These are phyloP conservation scores for Colletotrichum abscissum DNA, from an alignment of 2,329 filamentous ascomycete genomes.

Conservation along the genomic window DNA sequence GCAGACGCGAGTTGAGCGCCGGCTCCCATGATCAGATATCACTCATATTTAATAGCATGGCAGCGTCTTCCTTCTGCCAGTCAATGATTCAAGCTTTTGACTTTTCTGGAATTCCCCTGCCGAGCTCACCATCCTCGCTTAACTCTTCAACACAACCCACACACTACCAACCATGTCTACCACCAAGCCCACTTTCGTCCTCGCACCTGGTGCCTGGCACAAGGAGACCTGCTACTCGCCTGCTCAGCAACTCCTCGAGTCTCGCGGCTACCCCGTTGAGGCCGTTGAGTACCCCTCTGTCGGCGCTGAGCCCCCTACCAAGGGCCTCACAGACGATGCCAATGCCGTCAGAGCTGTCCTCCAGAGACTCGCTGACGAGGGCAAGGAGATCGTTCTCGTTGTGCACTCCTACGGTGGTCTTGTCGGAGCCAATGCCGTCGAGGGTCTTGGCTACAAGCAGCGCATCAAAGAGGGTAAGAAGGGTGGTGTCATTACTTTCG, in stretches of 20 bases:
- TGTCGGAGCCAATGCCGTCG: slow-evolving; percentile 49
- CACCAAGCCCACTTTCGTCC: slow-evolving; percentile 43
- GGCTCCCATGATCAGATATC: not conserved
- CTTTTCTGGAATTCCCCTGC: not conserved
- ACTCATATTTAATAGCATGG: not conserved
- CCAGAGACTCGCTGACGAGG: slow-evolving; percentile 43
- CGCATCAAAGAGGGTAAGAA: slow-evolving; percentile 44
- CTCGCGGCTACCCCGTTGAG: slow-evolving; percentile 45
- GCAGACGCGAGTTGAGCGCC: not conserved
- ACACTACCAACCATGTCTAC: slow-evolving; percentile 5
- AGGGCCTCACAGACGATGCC: slow-evolving; percentile 45
- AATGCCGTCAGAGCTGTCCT: slow-evolving; percentile 42
- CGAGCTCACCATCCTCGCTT: not conserved
- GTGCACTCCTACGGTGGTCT: slow-evolving; percentile 57
- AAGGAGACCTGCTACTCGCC: slow-evolving; percentile 42
- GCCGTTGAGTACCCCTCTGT: slow-evolving; percentile 46
- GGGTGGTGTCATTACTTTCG: slow-evolving; percentile 51
- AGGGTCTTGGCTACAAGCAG: slow-evolving; percentile 47
- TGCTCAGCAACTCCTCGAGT: slow-evolving; percentile 43
- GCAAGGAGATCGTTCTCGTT: slow-evolving; percentile 54
- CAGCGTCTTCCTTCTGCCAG: not conserved
- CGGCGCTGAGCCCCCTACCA: slow-evolving; percentile 42
- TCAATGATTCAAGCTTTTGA: not conserved
- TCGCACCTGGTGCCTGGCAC: slow-evolving; percentile 54
- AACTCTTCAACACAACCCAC: not conserved